Conservation (phyloP, 1,139 yeast genomes). For the Saccharomyces hybrid region DNA sequence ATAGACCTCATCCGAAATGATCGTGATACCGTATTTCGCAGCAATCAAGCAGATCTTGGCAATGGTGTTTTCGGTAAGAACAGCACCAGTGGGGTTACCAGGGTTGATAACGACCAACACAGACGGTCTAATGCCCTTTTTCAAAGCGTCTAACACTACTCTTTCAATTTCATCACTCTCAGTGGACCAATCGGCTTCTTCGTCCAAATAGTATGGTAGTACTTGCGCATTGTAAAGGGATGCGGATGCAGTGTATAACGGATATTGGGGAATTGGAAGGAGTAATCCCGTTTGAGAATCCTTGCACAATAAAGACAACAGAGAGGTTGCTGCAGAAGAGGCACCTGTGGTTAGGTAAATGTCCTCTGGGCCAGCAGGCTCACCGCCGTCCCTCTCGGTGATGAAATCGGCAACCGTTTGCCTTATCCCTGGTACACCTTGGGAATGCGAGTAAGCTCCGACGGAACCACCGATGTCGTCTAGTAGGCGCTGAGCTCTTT, state of each 20-base stretch:
- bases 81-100: constrained; percentile 95
- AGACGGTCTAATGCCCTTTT: constrained; percentile 56
- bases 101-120: constrained; percentile 92
- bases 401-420: constrained; percentile 76
- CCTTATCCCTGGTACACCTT: constrained; percentile 70
- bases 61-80: constrained; percentile 58
- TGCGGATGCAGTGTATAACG: constrained; percentile 86
- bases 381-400: constrained; percentile 57
- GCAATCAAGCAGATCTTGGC: constrained; percentile 67
- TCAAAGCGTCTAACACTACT: constrained; percentile 44
- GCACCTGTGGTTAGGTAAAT: constrained; percentile 91
- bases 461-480: constrained; percentile 59
- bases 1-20: constrained; percentile 97
- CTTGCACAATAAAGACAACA: constrained; percentile 60
- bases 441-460: constrained; percentile 92
- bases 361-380: constrained; percentile 56
- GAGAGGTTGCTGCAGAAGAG: constrained; percentile 74
- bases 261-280: constrained; percentile 96
- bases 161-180: constrained; percentile 57
- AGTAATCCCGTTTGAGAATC: constrained; percentile 71
- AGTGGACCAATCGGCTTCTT: constrained; percentile 74
- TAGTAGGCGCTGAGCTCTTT: constrained; percentile 58
- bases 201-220: constrained; percentile 82
- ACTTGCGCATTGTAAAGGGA: constrained; percentile 78
- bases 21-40: constrained; percentile 72